Percentiles rank a stretch among this genome's conserved stretches.
Conservation (phyloP, 2,329 filamentous ascomycete genomes). For the Xylaria sp. region DNA sequence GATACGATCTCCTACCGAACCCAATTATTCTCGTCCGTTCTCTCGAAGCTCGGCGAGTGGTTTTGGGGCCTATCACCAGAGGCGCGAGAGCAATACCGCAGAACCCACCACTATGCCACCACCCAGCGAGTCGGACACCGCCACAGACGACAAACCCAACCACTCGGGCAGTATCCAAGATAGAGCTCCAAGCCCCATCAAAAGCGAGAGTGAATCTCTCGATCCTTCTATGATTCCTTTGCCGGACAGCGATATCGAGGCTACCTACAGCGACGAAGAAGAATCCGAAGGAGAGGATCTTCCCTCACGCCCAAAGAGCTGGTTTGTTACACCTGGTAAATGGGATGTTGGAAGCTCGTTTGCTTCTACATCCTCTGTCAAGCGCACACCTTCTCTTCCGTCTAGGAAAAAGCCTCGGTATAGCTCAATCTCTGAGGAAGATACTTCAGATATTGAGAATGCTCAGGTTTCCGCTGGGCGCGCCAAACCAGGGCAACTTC, state of each 20-base stretch:
- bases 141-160: constrained; percentile 42
- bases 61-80: constrained; percentile 48
- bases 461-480: not conserved
- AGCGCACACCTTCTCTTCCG: constrained; percentile 45
- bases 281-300: constrained; percentile 55
- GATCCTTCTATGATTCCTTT: constrained; percentile 73
- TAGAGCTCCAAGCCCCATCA: constrained; percentile 6
- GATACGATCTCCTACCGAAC: constrained; percentile 67
- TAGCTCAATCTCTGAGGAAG: constrained; percentile 18
- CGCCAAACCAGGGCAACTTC: constrained; percentile 3
- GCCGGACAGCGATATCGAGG: constrained; percentile 72
- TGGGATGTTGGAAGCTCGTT: constrained; percentile 49
- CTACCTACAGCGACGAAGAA: constrained; percentile 72
- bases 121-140: constrained; percentile 33
- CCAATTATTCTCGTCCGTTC: constrained; percentile 59
- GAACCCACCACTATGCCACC: constrained; percentile 55
- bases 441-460: not conserved
- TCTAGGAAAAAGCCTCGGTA: constrained; percentile 40
- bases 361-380: constrained; percentile 51
- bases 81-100: constrained; percentile 53
- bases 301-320: constrained; percentile 59
- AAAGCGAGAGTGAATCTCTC: constrained; percentile 37
- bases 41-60: constrained; percentile 59
- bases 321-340: constrained; percentile 50
- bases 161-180: constrained; percentile 4